Conservation (phyloP, 176 grass and related monocot species). For the Bothriochloa decipiens region DNA sequence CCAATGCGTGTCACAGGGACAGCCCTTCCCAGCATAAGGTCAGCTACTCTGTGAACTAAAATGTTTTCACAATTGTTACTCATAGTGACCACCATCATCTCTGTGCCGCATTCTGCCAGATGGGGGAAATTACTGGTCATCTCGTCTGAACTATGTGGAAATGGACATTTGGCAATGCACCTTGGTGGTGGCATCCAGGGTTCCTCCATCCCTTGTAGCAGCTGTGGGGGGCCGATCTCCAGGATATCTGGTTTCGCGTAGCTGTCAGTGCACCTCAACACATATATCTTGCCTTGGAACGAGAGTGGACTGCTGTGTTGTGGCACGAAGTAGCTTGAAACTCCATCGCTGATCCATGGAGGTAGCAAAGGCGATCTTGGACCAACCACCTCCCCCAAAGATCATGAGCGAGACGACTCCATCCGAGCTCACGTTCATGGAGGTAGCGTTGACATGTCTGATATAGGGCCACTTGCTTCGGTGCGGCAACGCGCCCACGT, state of each 20-base stretch:
- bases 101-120: not conserved
- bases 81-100: not conserved
- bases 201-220: not conserved
- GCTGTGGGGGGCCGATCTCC: not conserved
- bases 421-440: not conserved
- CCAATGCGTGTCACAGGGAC: not conserved
- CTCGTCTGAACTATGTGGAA: too few relatives aligned
- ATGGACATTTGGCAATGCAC: not conserved
- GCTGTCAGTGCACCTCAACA: not conserved
- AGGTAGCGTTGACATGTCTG: not conserved
- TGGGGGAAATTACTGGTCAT: too few relatives aligned
- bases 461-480: not conserved
- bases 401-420: constrained; percentile 1
- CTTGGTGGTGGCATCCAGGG: not conserved
- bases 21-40: not conserved
- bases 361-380: not conserved
- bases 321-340: not conserved
- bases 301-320: not conserved
- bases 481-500: not conserved
- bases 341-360: not conserved
- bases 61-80: not conserved
- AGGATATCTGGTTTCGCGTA: not conserved
- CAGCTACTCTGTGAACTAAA: not conserved
- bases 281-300: not conserved
- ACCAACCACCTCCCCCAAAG: not conserved